Evolutionary conservation across 1,284 basidiomycete species (phyloP), one percentile per base, ranked within the genome.

Genomic region (Lentinula novae-zelandiae): DNA sequence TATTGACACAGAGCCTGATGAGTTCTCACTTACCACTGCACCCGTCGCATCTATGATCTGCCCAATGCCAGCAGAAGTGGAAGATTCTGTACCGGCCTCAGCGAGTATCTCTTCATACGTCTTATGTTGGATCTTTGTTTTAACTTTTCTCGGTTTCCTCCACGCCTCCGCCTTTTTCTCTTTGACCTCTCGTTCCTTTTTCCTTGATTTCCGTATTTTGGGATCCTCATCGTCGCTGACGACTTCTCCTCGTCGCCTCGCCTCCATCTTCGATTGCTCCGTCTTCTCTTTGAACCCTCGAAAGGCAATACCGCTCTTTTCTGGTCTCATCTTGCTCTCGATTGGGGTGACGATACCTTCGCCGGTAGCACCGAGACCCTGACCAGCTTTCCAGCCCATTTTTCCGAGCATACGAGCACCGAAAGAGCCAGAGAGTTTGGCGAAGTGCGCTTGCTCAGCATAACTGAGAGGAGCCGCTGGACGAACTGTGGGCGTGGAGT

Each of bases 41-140:
- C 95, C 92, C 13, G 93, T 92, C n/a, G 95, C 92, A 73, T 98
- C 96, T 58, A 97, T 90, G 38, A 98, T 95, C 66, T 89, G 85
- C 2, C 93, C 95, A 52, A 95, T 73, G 0, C 87, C 86, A 3
- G 86, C 67, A 4, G 76, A 67, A 2, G 79, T 68, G 1, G 80
- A 76, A 20, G 68, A 63, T 40, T 87, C 83, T 63, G 83, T 78
- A 0, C 89, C 91, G 20, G 90, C 87, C 71, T 96, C 95, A 2
- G 90, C 90, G 51, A 98, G 72, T 60, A 98, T 92, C 73, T 98
- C 86, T 72, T 98, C 96, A 70, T 97, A 98, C 0, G 94, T 95
- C 79, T 95, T 96, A 77, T 96, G 93, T 70, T 95, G 87, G 31
- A 95, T 79, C 73, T 86, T 92, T 33, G 83, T 85, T 75, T 95